Conservation (phyloP, 2,329 filamentous ascomycete genomes). For the Phyllosticta citrichinensis region DNA sequence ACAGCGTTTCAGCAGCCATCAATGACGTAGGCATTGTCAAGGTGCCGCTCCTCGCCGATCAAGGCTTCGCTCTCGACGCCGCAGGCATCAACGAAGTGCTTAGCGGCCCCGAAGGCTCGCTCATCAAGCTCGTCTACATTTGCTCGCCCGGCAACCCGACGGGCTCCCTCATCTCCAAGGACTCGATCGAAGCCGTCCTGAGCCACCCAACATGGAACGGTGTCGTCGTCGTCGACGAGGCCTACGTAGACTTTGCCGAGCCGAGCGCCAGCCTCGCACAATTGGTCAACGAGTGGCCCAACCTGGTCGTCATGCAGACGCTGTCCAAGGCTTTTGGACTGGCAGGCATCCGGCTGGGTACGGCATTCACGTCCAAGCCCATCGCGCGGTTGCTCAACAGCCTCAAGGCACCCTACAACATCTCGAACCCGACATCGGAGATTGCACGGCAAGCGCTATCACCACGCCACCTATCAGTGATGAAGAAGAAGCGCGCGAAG, state of each 20-base stretch:
- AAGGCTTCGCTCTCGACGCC: constrained; percentile 62
- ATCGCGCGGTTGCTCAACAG: constrained; percentile 78
- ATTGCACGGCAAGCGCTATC: constrained; percentile 67
- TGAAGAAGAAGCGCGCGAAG: constrained; percentile 59
- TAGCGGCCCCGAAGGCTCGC: constrained; percentile 40
- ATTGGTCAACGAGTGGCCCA: constrained; percentile 87
- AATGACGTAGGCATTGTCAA: constrained; percentile 84
- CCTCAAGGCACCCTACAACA: constrained; percentile 93
- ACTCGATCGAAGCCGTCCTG: constrained; percentile 62
- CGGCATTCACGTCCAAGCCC: constrained; percentile 64
- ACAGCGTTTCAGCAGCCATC: constrained; percentile 83
- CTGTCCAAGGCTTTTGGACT: constrained; percentile 96
- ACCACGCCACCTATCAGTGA: constrained; percentile 56
- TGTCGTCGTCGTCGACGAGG: constrained; percentile 85
- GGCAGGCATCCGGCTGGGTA: constrained; percentile 83
- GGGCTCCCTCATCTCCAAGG: constrained; percentile 64
- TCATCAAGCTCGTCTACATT: constrained; percentile 82
- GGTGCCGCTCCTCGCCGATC: constrained; percentile 66
- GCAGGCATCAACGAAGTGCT: constrained; percentile 58
- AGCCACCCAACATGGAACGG: constrained; percentile 92
- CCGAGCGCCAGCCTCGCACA: constrained; percentile 74
- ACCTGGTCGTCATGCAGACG: constrained; percentile 96
- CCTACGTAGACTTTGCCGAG: constrained; percentile 89
- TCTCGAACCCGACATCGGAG: constrained; percentile 76
- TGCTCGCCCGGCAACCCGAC: constrained; percentile 96